These are phyloP conservation scores for Trichosporon faecale DNA, from an alignment of 1,284 basidiomycete genomes.

Conservation along the genomic window DNA sequence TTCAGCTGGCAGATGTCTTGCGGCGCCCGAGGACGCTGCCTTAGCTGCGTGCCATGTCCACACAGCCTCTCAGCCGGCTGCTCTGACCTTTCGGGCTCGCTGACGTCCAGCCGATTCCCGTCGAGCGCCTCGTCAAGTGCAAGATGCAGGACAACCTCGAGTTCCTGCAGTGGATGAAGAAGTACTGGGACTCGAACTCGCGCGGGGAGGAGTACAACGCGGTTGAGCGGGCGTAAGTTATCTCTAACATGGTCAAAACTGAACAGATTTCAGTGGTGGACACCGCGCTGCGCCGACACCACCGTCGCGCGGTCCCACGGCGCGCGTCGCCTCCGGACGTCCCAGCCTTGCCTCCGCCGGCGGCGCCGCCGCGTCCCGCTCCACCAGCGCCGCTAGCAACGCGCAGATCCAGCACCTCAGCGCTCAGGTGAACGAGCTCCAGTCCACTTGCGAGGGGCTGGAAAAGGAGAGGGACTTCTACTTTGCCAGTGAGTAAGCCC, in stretches of 20 bases:
- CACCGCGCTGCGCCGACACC: slow-evolving; percentile 7
- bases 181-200: slow-evolving; percentile 92
- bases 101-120: slow-evolving; percentile 72
- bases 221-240: slow-evolving; percentile 57
- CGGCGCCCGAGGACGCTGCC: too few species aligned
- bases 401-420: slow-evolving; percentile 30
- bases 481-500: slow-evolving; percentile 90
- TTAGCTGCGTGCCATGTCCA: too few species aligned
- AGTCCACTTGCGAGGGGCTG: slow-evolving; percentile 74
- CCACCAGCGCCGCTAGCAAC: slow-evolving; percentile 31
- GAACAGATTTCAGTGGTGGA: neutral
- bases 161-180: slow-evolving; percentile 95
- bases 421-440: slow-evolving; percentile 77
- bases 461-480: slow-evolving; percentile 98
- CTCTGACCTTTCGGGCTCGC: neutral
- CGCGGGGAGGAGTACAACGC: slow-evolving; percentile 87
- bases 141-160: slow-evolving; percentile 99
- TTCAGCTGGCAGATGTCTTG: too few species aligned
- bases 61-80: neutral
- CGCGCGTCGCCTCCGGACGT: slow-evolving; percentile 24
- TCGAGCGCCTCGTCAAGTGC: slow-evolving; percentile 87
- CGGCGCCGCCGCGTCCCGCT: slow-evolving; percentile 20
- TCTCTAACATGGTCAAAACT: neutral
- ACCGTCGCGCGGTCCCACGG: slow-evolving; percentile 10
- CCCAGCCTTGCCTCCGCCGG: slow-evolving; percentile 6